A percentile compares a stretch with the other conserved stretches of the same genome.
phyloP scores from a whole-genome alignment of 2,329 filamentous ascomycete species.

The Talaromyces sp. region DNA sequence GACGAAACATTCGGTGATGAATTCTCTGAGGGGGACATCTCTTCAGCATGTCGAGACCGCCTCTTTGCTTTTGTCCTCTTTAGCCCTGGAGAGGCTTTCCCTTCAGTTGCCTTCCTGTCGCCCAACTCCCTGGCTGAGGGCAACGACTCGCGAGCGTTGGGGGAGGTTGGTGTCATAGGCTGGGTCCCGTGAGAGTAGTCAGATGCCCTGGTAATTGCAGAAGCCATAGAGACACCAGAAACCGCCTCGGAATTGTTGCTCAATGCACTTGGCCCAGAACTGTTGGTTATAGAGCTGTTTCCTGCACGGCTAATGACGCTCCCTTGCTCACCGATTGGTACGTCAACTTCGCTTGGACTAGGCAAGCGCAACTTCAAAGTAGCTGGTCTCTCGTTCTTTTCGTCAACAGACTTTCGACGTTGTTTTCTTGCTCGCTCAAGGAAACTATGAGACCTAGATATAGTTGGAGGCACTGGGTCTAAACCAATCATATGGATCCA shows the following conservation, averaged over 20 bases:
- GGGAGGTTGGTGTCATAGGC: slow-evolving; percentile 16
- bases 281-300: slow-evolving; percentile 26
- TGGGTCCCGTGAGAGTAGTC: slow-evolving; percentile 23
- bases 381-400: slow-evolving; percentile 17
- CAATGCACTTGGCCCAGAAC: slow-evolving; percentile 28
- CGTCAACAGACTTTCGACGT: slow-evolving; percentile 21
- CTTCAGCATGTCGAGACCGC: slow-evolving; percentile 33
- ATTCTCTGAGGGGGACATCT: slow-evolving; percentile 22
- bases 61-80: slow-evolving; percentile 39
- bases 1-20: slow-evolving; percentile 18
- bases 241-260: slow-evolving; percentile 22
- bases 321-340: slow-evolving; percentile 58
- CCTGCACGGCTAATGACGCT: slow-evolving; percentile 43
- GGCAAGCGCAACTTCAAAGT: slow-evolving; percentile 31
- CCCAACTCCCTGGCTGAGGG: slow-evolving; percentile 22
- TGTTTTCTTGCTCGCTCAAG: slow-evolving; percentile 37
- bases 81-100: slow-evolving; percentile 28
- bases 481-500: slow-evolving; percentile 84
- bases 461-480: slow-evolving; percentile 56
- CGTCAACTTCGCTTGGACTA: slow-evolving; percentile 51
- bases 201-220: slow-evolving; percentile 29
- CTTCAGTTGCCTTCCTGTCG: slow-evolving; percentile 21
- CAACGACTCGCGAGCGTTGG: slow-evolving; percentile 23
- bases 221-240: slow-evolving; percentile 23
- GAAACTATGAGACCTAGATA: slow-evolving; percentile 52